Base-by-base conservation (phyloP, 805 yeast species). In the Candida piceae region DNA sequence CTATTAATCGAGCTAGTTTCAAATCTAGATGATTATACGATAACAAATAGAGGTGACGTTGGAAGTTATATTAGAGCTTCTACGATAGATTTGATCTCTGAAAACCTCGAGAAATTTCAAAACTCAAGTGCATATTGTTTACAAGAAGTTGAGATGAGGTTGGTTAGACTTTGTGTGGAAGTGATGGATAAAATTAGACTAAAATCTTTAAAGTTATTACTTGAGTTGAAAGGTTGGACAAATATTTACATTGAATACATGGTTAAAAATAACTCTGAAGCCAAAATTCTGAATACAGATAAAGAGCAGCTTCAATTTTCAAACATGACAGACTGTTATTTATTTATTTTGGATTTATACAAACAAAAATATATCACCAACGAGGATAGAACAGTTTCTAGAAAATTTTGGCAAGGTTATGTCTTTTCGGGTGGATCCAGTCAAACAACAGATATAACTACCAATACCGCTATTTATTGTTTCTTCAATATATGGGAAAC, bases 31-130 rank as follows among this genome's bases (percentile, higher is more conserved):
- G 96, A 89, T 49, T 87, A 88, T 55, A 76, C 95, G 0, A 62
- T 73, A 2, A 84, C 90, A 0, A 75, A 76, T 19, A 83, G 85
- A 51, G 97, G 97, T 8, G 97, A 89, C 61, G 89, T 88, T n/a
- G 97, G 97, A 2, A 75, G 85, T 32, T 72, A 77, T 48, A 72
- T 87, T 1, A 63, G 97, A 32, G 28, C 31, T 5, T 39, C 80
- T 0, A 64, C 80, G 1, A 53, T 83, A 2, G 25, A 46, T 5
- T 49, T 77, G 3, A 55, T 80, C 1, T 35, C 42, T 0, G 29
- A 46, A 1, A 66, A 70, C 43, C 26, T 49, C 4, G 32, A 34
- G 0, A 18, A 19, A 15, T 50, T 58, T 27, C 29, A 13, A 7
- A 31, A 20, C 11, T 32, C 32, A 25, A 32, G 31, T 27, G 22